Base-by-base conservation (phyloP, 305 asterid species). In the Rubia tinctorum region DNA sequence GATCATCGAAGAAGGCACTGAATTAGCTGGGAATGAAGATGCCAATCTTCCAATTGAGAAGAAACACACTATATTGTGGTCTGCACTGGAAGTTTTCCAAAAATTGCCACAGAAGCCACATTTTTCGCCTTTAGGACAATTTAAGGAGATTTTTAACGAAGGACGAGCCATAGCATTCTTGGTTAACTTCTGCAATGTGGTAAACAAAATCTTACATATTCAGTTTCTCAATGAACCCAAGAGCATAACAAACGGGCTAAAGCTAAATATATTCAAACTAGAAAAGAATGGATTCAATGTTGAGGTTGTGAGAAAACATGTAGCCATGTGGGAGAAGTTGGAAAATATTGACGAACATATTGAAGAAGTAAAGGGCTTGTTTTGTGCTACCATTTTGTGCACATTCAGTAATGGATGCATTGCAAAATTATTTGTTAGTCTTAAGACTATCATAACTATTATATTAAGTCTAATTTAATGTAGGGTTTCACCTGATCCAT, bases 91-190 rank as follows among this genome's bases (percentile, higher is more conserved):
- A 39, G 88, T 82, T 66, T 93, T 93, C 83, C 75, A 61, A 80
- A 88, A 75, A 75, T 66, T 80, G 68, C 97, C 96, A 37, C 97
- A 91, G 70, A 87, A 74, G 49, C 97, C 97, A n/a, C 98, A 93
- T 84, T 93, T 93, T 80, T 73, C 39, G 68, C 93, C 98, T 39
- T 68, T 93, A 79, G 71, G 62, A 53, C 40, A 78, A 9, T 72
- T 69, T 20, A 86, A 80, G 76, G 95, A 90, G 75, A 79, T 90
- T 78, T 75, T 81, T 13, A 91, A 96, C 12, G 98, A 91, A 78
- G 94, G 97, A 37, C 55, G 79, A 77, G 98, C 98, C 68, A 80
- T 93, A 59, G 97, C 91, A 59, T 82, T 12, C 61, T 91, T 90
- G 97, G 94, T 91, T 0, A 84, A 84, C 10, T 93, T 86, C 78